These are phyloP conservation scores for Lasiodiplodia sp. DNA, from an alignment of 2,329 filamentous ascomycete species.

Conservation along the genomic window DNA sequence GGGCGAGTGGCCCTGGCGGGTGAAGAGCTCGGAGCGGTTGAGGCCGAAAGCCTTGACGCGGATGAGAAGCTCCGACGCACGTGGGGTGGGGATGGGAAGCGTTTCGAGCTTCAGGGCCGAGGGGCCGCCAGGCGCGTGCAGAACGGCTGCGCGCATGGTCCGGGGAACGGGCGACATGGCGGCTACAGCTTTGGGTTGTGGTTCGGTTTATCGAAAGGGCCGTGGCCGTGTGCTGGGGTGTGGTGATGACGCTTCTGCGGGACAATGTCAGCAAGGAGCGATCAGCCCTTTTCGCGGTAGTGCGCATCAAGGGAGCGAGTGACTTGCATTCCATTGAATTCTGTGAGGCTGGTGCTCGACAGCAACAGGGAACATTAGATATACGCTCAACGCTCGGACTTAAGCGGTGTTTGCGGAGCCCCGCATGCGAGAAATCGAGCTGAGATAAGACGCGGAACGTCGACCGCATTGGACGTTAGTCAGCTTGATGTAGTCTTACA, in stretches of 20 bases:
- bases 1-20: slow-evolving; percentile 54
- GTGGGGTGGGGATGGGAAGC: slow-evolving; percentile 32
- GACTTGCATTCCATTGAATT: background rate
- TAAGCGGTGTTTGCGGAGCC: background rate
- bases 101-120: slow-evolving; percentile 49
- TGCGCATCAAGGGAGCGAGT: background rate
- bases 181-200: background rate
- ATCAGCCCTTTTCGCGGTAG: background rate
- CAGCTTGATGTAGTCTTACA: background rate
- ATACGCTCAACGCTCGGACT: background rate
- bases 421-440: background rate
- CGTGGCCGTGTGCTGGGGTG: background rate
- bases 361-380: background rate
- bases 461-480: background rate
- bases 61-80: slow-evolving; percentile 53
- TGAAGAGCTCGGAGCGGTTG: slow-evolving; percentile 57
- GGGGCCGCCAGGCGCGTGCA: slow-evolving; percentile 49
- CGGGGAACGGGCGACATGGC: slow-evolving; percentile 21
- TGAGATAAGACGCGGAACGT: background rate
- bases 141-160: slow-evolving; percentile 56
- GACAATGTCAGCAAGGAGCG: background rate
- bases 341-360: background rate
- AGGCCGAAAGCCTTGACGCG: slow-evolving; percentile 55
- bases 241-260: background rate
- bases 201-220: background rate